Conservation (phyloP, 805 yeast species). For the Kazachstania kunashirensis region DNA sequence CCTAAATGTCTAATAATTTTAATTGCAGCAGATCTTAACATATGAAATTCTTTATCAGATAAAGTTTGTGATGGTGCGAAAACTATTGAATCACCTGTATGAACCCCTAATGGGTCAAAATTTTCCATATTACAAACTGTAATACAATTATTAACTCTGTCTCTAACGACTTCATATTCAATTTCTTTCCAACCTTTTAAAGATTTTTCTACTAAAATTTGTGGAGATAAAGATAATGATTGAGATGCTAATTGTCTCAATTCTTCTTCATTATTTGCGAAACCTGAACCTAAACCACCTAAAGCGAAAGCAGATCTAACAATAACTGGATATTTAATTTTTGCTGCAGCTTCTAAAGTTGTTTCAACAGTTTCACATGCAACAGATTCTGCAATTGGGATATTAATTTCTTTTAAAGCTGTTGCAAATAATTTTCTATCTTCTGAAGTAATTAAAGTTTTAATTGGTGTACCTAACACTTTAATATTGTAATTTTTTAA, state of each 20-base stretch:
- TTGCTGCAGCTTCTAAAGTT: slow-evolving; percentile 81
- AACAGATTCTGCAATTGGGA: slow-evolving; percentile 93
- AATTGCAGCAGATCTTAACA: slow-evolving; percentile 95
- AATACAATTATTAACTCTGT: slow-evolving; percentile 91
- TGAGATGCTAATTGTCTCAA: slow-evolving; percentile 81
- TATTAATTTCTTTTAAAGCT: slow-evolving; percentile 88
- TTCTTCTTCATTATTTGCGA: slow-evolving; percentile 77
- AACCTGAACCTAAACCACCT: slow-evolving; percentile 97
- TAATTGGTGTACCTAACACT: slow-evolving; percentile 95
- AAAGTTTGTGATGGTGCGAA: slow-evolving; percentile 98
- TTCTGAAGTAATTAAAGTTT: slow-evolving; percentile 91
- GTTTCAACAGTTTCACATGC: slow-evolving; percentile 93
- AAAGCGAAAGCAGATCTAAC: slow-evolving; percentile 95
- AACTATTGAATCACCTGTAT: slow-evolving; percentile 97
- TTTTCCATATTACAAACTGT: slow-evolving; percentile 99
- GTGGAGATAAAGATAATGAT: slow-evolving; percentile 84
- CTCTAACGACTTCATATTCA: slow-evolving; percentile 97
- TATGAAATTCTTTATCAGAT: slow-evolving; percentile 94
- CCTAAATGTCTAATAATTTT: slow-evolving; percentile 96
- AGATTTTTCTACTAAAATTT: slow-evolving; percentile 91
- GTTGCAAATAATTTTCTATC: slow-evolving; percentile 94
- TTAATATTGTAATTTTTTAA: slow-evolving; percentile 83
- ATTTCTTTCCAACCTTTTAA: slow-evolving; percentile 99
- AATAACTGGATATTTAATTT: slow-evolving; percentile 89
- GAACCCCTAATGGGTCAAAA: slow-evolving; percentile 96